phyloP scores from a whole-genome alignment of 768 basidiomycete genomes.

The Lactarius hengduanensis region DNA sequence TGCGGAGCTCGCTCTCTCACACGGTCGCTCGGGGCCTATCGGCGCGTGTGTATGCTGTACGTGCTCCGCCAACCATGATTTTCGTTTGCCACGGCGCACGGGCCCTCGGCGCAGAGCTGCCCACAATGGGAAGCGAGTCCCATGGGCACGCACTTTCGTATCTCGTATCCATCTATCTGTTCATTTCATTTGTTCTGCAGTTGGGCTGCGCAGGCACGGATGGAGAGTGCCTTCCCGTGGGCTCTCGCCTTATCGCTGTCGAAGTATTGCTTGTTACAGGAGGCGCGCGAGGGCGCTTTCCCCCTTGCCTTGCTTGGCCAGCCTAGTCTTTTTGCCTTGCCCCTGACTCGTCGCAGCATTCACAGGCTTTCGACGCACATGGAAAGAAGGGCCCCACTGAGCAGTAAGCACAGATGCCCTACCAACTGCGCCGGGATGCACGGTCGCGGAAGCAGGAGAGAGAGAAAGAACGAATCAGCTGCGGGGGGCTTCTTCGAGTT shows the following conservation, averaged over 20 bases:
- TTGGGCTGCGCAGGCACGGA: slow-evolving; percentile 17
- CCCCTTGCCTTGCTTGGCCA: not conserved
- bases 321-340: not conserved
- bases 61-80: slow-evolving; percentile 8
- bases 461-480: not conserved
- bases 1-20: slow-evolving; percentile 10
- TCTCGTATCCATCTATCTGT: not conserved
- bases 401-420: not conserved
- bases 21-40: not conserved
- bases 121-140: slow-evolving; percentile 3
- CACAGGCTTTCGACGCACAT: not conserved
- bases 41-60: not conserved
- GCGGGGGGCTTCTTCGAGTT: not conserved
- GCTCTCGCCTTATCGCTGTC: not conserved
- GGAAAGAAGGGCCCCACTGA: not conserved
- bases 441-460: not conserved
- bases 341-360: not conserved
- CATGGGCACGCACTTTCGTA: not conserved
- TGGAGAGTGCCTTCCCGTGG: not conserved
- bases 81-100: not conserved
- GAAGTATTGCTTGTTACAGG: not conserved
- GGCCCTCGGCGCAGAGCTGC: slow-evolving; percentile 4
- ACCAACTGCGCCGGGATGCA: not conserved
- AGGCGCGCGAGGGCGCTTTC: not conserved
- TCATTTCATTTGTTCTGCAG: slow-evolving; percentile 1